Base-by-base conservation (phyloP, 305 asterid genomes). In the Lippia alba region DNA sequence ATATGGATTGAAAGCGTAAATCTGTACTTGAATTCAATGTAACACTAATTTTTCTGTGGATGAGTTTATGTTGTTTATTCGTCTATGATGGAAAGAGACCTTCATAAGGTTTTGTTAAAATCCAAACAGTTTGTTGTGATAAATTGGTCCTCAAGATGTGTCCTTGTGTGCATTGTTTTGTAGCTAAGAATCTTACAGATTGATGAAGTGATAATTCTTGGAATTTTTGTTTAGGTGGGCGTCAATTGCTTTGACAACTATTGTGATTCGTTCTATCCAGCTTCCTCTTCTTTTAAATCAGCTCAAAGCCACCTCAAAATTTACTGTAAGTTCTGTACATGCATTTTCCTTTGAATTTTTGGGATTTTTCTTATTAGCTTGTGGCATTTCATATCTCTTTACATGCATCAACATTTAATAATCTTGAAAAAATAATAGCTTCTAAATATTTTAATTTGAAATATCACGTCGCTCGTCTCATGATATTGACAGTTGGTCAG, bases 201-300 rank as follows among this genome's bases (percentile, higher is more conserved):
- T 65, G 57, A 18, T 46, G 17, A 15, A 58, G 55, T 61, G 71
- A 48, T 61, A 53, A 74, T 44, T 30, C 33, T 44, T 64, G 40
- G 56, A 56, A 15, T 40, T 70, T 73, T 69, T 79, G 61, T 78
- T 80, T 83, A 94, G 99, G 99, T 94, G 99, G 96, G 89, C 84
- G 64, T 79, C 99, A 15, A 85, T 94, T 68, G 83, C 70, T 61
- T 57, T 50, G 69, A 79, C 96, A 50, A 86, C 97, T 14, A 14
- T 91, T 71, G 16, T 91, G 72, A 89, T 94, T 75, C 96, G 99
- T 61, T 30, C 39, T 33, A 8, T 82, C 54, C 88, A 87, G 66
- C 51, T 90, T 81, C 99, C 99, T 18, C 70, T 94, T 63, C 71
- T 86, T 78, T 74, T 94, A 66, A 74, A 89, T 80, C 92, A 86